Evolutionary conservation across 2,329 filamentous ascomycete species (phyloP), one percentile per base, ranked within the genome.

Genomic region (Calonectria hongkongensis): DNA sequence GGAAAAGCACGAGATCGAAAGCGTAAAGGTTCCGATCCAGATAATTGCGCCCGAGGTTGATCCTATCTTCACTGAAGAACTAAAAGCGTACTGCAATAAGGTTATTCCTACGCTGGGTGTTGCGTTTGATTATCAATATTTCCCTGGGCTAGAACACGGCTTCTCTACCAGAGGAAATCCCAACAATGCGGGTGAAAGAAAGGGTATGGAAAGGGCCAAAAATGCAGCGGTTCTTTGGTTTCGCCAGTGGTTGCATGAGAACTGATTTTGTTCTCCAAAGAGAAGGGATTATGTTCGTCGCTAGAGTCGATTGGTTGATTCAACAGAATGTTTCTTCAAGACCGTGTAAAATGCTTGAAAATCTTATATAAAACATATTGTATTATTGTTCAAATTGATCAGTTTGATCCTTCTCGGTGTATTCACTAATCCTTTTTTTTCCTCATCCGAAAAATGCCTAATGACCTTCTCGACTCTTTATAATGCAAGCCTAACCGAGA

Each of bases 41-140:
- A 66, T 71, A 0, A 3, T 66, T 10, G 51, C 68, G 2, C 68
- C 68, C 3, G 62, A 71, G 28, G 39, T 62, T 10, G 68, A 71
- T 8, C 41, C 36, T 1, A 58, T 41, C 18, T 71, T 50, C 28
- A 60, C 68, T 2, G 27, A 45, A 21, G 68, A 71, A 27, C 21
- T 71, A 4, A 66, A 58, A 28, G 51, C 36, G 4, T 51, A 58
- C n/a, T 48, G 36, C 39, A 39, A 54, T 13, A 21, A 56, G 13
- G 39, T 33, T 2, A 56, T 72, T 2, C 72, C 65, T 4, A 68
- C 30, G 16, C 27, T 63, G n/a, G 72, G 72, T 1, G 28, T 72
- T 27, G 41, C 66, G 7, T 74, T 48, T 16, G 69, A 74, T 36
- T 74, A 74, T 50, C 72, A 74, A 25, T 50, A 72, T 51, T 74